A percentile compares a stretch with the other conserved stretches of the same genome.
Evolutionary conservation across 768 basidiomycete genomes (phyloP).

Genomic region (Amanita muscaria): DNA sequence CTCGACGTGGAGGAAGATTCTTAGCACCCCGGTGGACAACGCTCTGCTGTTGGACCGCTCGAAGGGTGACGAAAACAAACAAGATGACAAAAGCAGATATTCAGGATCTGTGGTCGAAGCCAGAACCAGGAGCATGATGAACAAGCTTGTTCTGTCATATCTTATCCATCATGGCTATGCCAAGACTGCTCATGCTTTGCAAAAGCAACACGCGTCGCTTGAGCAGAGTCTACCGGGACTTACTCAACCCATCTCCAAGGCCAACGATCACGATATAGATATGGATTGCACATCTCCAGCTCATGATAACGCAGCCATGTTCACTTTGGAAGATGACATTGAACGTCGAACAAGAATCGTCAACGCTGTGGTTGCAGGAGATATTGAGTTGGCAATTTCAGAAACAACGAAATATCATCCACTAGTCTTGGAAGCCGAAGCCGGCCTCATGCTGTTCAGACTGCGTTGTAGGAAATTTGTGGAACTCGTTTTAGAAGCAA

Average conservation of each 20-base stretch:
- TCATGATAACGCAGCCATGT: slow-evolving; percentile 13
- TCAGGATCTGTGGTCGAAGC: slow-evolving; percentile 29
- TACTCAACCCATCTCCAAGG: slow-evolving; percentile 3
- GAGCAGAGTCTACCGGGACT: neutral
- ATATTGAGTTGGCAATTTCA: slow-evolving; percentile 60
- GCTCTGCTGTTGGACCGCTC: slow-evolving; percentile 22
- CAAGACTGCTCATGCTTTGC: slow-evolving; percentile 59
- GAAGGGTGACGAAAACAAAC: slow-evolving; percentile 14
- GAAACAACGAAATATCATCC: slow-evolving; percentile 52
- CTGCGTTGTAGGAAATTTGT: slow-evolving; percentile 80
- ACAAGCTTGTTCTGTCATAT: slow-evolving; percentile 70
- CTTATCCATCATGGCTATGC: slow-evolving; percentile 81
- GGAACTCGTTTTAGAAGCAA: slow-evolving; percentile 67
- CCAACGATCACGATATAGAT: slow-evolving; percentile 35
- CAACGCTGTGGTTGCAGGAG: slow-evolving; percentile 55
- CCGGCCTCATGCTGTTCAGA: slow-evolving; percentile 70
- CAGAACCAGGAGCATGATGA: slow-evolving; percentile 49
- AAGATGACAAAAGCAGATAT: slow-evolving; percentile 14
- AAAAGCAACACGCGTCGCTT: slow-evolving; percentile 28
- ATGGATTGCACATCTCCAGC: slow-evolving; percentile 28
- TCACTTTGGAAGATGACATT: slow-evolving; percentile 40
- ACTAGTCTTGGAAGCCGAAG: slow-evolving; percentile 54
- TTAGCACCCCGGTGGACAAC: slow-evolving; percentile 43
- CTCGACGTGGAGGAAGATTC: slow-evolving; percentile 57
- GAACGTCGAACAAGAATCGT: slow-evolving; percentile 65